Evolutionary conservation across 306 rosid species (phyloP), one percentile per base, ranked within the genome.

Genomic region (Quercus parvula): DNA sequence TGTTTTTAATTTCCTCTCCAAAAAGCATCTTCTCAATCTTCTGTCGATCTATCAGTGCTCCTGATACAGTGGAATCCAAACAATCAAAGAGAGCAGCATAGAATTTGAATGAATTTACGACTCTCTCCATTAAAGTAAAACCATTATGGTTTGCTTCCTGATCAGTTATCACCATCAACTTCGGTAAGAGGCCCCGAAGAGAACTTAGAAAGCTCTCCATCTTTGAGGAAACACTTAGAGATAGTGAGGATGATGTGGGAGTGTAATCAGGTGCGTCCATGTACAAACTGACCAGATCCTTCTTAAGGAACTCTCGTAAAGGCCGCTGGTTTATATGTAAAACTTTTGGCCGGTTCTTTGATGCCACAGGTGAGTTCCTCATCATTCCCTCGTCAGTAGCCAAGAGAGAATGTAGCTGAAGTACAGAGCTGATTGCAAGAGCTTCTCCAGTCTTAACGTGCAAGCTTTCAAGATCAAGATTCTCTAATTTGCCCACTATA

Each of bases 101-200:
- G 25, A 84, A 93, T 83, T 90, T 24, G 62, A 91, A 35, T 27
- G 97, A 93, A 69, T 77, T 83, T 28, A 76, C 58, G 30, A 91
- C 81, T 82, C 97, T 91, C 76, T 94, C 99, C 89, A 85, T 78
- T 24, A 94, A 75, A 41, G 77, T 84, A 17, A 80, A 84, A 20
- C 94, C 94, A 61, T 88, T 94, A 72, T 90, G 88, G 85, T 94
- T 87, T n/a, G 99, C 86, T 79, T 94, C 97, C 67, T 94, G 99
- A 83, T 94, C 99, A 2, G 97, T 92, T 15, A 94, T 61, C 49
- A 94, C 94, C 77, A 91, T 51, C 12, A 94, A 59, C 70, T 92
- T 94, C 0, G 97, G 97, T 20, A 92, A 77, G 18, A 94, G 84
- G 19, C 85, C 87, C 76, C 90, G 67, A 15, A 92, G 81, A 6